These are phyloP conservation scores for Piloderma croceum DNA, from an alignment of 768 basidiomycete species.

Conservation along the genomic window DNA sequence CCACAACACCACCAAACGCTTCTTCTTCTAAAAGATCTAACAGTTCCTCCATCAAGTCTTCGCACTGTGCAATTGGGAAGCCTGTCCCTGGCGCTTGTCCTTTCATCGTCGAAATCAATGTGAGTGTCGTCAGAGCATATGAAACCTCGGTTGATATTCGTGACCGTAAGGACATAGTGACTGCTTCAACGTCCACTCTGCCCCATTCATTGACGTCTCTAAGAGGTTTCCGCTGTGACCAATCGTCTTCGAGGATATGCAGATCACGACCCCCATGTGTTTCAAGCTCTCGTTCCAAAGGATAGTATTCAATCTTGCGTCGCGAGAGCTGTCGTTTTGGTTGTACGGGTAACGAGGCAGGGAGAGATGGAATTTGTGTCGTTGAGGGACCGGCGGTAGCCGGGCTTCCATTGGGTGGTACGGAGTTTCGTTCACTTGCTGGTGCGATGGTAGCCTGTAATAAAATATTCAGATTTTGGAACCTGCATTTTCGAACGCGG, in stretches of 20 bases:
- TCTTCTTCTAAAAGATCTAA: constrained; percentile 82
- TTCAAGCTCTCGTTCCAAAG: constrained; percentile 68
- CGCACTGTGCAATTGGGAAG: constrained; percentile 70
- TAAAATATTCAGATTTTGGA: no score
- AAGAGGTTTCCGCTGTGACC: constrained; percentile 48
- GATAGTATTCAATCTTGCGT: constrained; percentile 85
- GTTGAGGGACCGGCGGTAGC: no score
- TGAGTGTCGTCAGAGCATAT: constrained; percentile 84
- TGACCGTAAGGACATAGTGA: constrained; percentile 89
- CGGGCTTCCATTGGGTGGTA: no score
- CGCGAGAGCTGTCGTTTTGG: constrained; percentile 50
- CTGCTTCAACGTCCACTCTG: constrained; percentile 82
- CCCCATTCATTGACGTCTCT: constrained; percentile 84
- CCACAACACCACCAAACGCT: constrained; percentile 50
- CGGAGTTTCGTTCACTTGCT: no score
- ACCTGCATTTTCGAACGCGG: no score
- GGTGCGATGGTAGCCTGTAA: no score
- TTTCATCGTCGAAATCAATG: constrained; percentile 73
- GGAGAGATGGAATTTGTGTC: constrained; percentile 22
- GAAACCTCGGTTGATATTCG: constrained; percentile 79
- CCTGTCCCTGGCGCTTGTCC: constrained; percentile 51
- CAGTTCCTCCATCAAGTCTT: constrained; percentile 79
- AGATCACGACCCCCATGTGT: constrained; percentile 81
- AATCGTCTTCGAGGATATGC: constrained; percentile 58
- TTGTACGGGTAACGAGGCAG: constrained; percentile 27